These are phyloP conservation scores for Pythium phragmiticola DNA, from an alignment of 352 stramenopile species.

Conservation along the genomic window DNA sequence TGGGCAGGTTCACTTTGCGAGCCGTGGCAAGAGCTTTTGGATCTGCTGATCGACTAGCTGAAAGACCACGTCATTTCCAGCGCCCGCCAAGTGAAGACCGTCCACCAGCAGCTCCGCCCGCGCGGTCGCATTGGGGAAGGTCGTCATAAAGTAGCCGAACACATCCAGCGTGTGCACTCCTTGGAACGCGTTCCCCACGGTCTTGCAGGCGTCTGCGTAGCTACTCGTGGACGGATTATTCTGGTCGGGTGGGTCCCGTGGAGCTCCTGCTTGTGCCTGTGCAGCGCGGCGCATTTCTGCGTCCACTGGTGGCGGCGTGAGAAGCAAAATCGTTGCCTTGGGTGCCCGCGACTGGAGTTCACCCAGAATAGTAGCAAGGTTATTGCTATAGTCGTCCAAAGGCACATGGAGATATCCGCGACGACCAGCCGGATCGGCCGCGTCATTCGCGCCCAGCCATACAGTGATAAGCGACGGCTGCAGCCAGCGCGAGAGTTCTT, in stretches of 20 bases:
- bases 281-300: constrained; percentile 25
- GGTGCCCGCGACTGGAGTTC: constrained; percentile 28
- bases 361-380: constrained; percentile 24
- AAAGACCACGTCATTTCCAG: constrained; percentile 14
- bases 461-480: constrained; percentile 43
- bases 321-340: constrained; percentile 35
- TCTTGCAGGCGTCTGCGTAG: constrained; percentile 25
- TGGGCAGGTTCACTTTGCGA: not conserved
- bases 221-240: constrained; percentile 35
- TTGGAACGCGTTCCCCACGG: not conserved
- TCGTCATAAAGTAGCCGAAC: constrained; percentile 9
- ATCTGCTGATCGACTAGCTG: constrained; percentile 5
- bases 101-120: constrained; percentile 6
- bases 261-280: constrained; percentile 7
- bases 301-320: constrained; percentile 45
- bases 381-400: constrained; percentile 40
- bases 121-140: constrained; percentile 10
- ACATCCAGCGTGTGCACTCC: constrained; percentile 12
- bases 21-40: not conserved
- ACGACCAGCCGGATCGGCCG: constrained; percentile 34
- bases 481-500: constrained; percentile 33
- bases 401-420: constrained; percentile 40
- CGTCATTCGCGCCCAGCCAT: constrained; percentile 66
- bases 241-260: constrained; percentile 28
- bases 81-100: constrained; percentile 18